Conservation (phyloP, 169 alveolate genomes). For the Condylostoma magnum region DNA sequence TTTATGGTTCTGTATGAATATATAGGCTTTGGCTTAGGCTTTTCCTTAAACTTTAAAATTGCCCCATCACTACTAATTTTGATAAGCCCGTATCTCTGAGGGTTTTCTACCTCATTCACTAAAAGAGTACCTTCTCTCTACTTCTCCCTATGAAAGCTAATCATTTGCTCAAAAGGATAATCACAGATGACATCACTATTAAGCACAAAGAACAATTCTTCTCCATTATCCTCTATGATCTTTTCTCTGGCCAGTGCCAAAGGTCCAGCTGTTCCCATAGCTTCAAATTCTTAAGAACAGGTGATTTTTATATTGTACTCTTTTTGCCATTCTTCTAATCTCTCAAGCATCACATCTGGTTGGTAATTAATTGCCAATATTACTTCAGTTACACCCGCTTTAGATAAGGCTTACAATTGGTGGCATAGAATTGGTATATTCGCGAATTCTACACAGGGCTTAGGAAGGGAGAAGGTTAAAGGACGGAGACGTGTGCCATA, state of each 20-base stretch:
- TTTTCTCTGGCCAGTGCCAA: constrained; percentile 79
- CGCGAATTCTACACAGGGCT: constrained; percentile 95
- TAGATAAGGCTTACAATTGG: constrained; percentile 75
- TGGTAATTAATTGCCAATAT: constrained; percentile 78
- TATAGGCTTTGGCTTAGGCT: constrained; percentile 91
- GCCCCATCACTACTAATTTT: constrained; percentile 84
- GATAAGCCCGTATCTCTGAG: constrained; percentile 96
- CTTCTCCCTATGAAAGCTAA: constrained; percentile 88
- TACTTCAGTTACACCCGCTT: constrained; percentile 80
- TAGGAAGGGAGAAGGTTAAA: constrained; percentile 94
- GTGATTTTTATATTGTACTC: constrained; percentile 89
- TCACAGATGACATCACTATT: constrained; percentile 96
- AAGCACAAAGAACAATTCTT: constrained; percentile 90
- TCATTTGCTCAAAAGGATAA: constrained; percentile 93
- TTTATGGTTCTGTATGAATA: constrained; percentile 63
- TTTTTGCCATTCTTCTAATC: constrained; percentile 43
- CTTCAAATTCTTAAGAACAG: constrained; percentile 92
- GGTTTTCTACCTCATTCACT: constrained; percentile 93
- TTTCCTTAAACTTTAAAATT: constrained; percentile 91
- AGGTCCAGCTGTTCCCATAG: constrained; percentile 97
- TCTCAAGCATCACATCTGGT: constrained; percentile 67
- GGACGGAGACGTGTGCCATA: constrained; percentile 98
- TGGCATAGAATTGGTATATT: constrained; percentile 91
- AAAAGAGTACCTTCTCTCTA: constrained; percentile 89
- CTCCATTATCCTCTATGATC: constrained; percentile 77